phyloP scores from a whole-genome alignment of 257 asterid species.

The Verbena officinalis region DNA sequence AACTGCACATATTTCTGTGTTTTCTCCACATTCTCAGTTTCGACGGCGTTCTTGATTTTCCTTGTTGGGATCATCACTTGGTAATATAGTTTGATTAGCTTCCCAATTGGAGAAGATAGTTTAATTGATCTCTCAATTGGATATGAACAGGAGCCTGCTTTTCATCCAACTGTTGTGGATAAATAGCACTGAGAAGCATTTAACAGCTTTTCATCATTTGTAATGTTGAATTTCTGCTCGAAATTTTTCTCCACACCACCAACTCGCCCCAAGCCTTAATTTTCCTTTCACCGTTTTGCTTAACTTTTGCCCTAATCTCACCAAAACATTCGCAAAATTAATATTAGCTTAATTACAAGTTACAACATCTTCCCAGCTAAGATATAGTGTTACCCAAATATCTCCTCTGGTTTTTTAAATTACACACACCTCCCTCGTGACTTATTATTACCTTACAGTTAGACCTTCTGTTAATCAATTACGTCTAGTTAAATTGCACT shows the following conservation, averaged over 20 bases:
- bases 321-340: constrained; percentile 18
- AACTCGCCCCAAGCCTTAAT: constrained; percentile 38
- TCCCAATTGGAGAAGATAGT: constrained; percentile 28
- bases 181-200: constrained; percentile 45
- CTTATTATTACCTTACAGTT: too few species aligned
- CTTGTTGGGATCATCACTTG: constrained; percentile 41
- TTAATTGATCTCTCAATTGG: constrained; percentile 45
- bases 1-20: constrained; percentile 47
- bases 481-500: constrained; percentile 32
- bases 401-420: too few species aligned
- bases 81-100: constrained; percentile 32
- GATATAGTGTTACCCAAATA: background rate
- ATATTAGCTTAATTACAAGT: too few species aligned
- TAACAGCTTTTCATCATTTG: constrained; percentile 39
- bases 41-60: constrained; percentile 34
- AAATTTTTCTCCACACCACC: too few species aligned
- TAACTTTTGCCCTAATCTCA: constrained; percentile 37
- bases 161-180: constrained; percentile 47
- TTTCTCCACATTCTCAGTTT: background rate
- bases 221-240: constrained; percentile 37
- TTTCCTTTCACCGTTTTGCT: constrained; percentile 43
- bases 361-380: too few species aligned
- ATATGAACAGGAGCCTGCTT: constrained; percentile 45
- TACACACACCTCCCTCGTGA: too few species aligned
- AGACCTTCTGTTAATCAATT: too few species aligned